Evolutionary conservation across 192 early-diverging fungal genomes (phyloP).

Genomic region (Podila epicladia): DNA sequence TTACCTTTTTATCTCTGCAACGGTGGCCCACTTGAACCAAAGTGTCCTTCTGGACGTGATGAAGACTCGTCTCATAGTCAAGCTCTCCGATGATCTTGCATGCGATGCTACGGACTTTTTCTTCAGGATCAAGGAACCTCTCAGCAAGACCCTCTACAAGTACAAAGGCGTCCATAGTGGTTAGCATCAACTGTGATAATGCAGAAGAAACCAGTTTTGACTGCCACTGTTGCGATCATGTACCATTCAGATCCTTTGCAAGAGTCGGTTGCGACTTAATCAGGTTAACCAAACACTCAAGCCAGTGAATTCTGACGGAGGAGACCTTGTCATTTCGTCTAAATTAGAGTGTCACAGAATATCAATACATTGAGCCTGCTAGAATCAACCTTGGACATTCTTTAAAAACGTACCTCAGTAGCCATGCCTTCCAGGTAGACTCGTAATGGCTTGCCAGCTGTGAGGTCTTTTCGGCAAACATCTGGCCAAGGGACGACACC

Average conservation of each 20-base stretch:
- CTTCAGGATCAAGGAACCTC: slow-evolving; percentile 90
- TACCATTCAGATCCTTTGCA: slow-evolving; percentile 76
- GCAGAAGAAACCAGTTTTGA: not conserved
- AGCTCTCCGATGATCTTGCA: slow-evolving; percentile 76
- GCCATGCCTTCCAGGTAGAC: slow-evolving; percentile 86
- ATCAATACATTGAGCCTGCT: not conserved
- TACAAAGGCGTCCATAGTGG: not conserved
- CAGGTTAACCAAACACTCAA: slow-evolving; percentile 69
- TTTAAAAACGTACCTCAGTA: slow-evolving; percentile 64
- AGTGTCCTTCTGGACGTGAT: slow-evolving; percentile 66
- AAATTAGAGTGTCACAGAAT: not conserved
- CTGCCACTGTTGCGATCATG: not conserved
- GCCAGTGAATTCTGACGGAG: slow-evolving; percentile 78
- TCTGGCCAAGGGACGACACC: slow-evolving; percentile 82
- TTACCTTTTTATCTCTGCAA: slow-evolving; percentile 90
- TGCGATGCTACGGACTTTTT: slow-evolving; percentile 84
- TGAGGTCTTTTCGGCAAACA: slow-evolving; percentile 86
- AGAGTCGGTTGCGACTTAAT: slow-evolving; percentile 79
- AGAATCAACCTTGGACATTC: not conserved
- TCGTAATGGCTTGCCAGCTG: slow-evolving; percentile 79
- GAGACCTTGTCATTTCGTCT: slow-evolving; percentile 80
- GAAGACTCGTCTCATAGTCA: slow-evolving; percentile 66
- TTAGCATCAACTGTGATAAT: not conserved
- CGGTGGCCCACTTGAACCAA: slow-evolving; percentile 74
- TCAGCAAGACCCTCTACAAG: slow-evolving; percentile 22